phyloP scores from a whole-genome alignment of 2,329 filamentous ascomycete genomes.

The Penicillium sp. region DNA sequence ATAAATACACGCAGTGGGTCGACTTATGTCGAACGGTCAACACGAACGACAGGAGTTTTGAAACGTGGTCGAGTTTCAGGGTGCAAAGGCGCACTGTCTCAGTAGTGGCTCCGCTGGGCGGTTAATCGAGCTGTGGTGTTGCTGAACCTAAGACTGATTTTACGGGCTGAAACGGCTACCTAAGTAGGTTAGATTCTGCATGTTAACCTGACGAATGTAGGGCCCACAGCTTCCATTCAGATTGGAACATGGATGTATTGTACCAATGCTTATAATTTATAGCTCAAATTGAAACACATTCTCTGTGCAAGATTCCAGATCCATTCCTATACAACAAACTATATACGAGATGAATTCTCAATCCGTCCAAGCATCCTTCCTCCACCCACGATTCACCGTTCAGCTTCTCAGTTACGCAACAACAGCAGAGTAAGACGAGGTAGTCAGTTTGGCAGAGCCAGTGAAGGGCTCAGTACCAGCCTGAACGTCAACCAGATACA shows the following conservation, averaged over 20 bases:
- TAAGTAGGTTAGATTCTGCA: not conserved
- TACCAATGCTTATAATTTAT: not conserved
- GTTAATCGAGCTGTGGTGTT: not conserved
- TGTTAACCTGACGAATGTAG: not conserved
- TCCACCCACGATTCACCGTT: not conserved
- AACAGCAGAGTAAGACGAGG: conserved; percentile 33
- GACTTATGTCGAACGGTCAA: not conserved
- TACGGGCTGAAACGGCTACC: conserved; percentile 5
- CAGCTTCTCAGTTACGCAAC: conserved; percentile 24
- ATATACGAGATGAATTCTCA: not conserved
- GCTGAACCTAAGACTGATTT: not conserved
- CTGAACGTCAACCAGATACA: conserved; percentile 56
- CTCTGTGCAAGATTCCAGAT: not conserved
- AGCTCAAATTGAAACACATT: not conserved
- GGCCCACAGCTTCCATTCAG: not conserved
- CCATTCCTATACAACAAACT: conserved; percentile 1
- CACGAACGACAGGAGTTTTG: conserved; percentile 6
- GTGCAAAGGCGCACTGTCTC: conserved; percentile 9
- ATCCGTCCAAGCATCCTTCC: not conserved
- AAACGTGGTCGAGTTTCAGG: conserved; percentile 14
- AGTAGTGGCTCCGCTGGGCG: not conserved
- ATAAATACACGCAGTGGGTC: not conserved
- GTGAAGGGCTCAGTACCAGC: conserved; percentile 42
- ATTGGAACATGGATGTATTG: not conserved
- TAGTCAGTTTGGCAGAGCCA: conserved; percentile 31